These are phyloP conservation scores for Candida nanaspora DNA, from an alignment of 805 yeast genomes.

Conservation along the genomic window DNA sequence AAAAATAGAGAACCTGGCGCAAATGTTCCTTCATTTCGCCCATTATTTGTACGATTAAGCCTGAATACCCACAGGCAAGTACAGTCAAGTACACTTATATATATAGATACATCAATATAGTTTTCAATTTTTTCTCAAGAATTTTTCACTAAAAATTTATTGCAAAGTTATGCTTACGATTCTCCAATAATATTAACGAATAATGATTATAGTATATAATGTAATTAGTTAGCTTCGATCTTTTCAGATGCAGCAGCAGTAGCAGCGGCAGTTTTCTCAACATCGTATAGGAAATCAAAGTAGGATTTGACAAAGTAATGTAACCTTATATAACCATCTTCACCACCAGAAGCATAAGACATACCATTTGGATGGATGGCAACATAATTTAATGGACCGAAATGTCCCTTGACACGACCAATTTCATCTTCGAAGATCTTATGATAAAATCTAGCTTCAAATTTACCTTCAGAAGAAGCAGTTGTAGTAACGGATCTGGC, in stretches of 20 bases:
- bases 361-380: constrained; percentile 94
- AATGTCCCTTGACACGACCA: constrained; percentile 96
- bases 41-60: too few species aligned
- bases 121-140: too few species aligned
- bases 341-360: constrained; percentile 95
- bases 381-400: constrained; percentile 94
- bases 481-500: constrained; percentile 99
- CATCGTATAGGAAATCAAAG: constrained; percentile 89
- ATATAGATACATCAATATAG: too few species aligned
- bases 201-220: too few species aligned
- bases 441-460: constrained; percentile 94
- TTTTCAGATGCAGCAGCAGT: constrained; percentile 4
- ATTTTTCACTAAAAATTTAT: too few species aligned
- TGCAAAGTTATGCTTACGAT: too few species aligned
- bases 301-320: constrained; percentile 90
- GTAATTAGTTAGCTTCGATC: not conserved
- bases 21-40: too few species aligned
- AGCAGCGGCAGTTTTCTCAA: constrained; percentile 69
- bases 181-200: too few species aligned
- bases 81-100: too few species aligned
- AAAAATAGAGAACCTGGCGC: too few species aligned
- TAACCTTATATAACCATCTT: constrained; percentile 94
- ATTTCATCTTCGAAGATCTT: constrained; percentile 92
- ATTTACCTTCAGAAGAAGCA: constrained; percentile 85
- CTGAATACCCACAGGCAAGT: too few species aligned